phyloP scores from a whole-genome alignment of 108 stramenopile genomes.

The Schizochytrium sp. region DNA sequence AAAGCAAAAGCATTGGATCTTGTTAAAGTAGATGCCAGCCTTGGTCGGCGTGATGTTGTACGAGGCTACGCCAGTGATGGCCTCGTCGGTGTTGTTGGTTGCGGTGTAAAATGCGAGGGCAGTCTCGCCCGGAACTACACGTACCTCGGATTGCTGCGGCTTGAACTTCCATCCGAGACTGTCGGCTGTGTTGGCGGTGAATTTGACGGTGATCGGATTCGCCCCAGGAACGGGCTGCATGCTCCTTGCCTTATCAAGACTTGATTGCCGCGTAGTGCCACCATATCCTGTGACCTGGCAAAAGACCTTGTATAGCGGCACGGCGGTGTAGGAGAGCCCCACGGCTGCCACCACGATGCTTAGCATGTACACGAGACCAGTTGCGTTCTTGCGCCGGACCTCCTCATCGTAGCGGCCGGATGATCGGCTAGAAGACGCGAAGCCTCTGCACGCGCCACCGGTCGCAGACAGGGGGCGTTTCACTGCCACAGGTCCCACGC shows the following conservation, averaged over 20 bases:
- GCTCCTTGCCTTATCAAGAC: conserved; percentile 58
- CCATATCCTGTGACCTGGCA: conserved; percentile 98
- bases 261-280: conserved; percentile 75
- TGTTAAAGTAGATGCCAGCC: conserved; percentile 95
- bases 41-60: conserved; percentile 97
- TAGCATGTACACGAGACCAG: conserved; percentile 32
- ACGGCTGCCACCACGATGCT: conserved; percentile 38
- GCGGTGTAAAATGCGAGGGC: conserved; percentile 92
- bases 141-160: conserved; percentile 78
- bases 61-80: conserved; percentile 96
- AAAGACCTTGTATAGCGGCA: conserved; percentile 96
- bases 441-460: no score
- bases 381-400: conserved; percentile 18
- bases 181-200: conserved; percentile 83
- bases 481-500: no score
- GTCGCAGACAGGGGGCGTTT: no score
- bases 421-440: no score
- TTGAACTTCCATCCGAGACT: conserved; percentile 87
- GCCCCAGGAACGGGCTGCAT: conserved; percentile 75
- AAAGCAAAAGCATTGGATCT: conserved; percentile 99
- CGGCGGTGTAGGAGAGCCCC: conserved; percentile 76
- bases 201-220: conserved; percentile 77
- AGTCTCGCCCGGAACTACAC: conserved; percentile 94
- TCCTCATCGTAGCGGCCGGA: background rate
- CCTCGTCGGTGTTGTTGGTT: conserved; percentile 76